Base-by-base conservation (phyloP, 768 basidiomycete genomes). In the Serpula lacrymans region DNA sequence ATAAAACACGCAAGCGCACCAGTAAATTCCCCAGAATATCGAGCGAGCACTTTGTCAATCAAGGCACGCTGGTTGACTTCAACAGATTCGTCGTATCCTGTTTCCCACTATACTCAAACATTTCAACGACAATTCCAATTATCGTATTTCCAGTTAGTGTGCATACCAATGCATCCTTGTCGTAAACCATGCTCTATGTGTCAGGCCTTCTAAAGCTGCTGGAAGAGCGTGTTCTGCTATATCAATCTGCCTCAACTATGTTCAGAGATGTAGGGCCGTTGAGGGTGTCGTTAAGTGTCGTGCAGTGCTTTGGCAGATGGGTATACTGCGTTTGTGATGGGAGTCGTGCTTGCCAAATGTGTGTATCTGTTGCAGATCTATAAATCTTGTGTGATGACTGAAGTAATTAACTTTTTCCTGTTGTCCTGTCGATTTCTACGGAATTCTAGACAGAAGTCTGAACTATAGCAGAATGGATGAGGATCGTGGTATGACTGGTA, bases 51-150 rank as follows among this genome's bases (percentile, higher is more conserved):
- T 65, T 93, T 97, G 72, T 96, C 94, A 39, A 97, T 95, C 42
- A 96, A 70, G n/a, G 92, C 93, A 14, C 94, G 78, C 59, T 95
- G 94, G 61, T 95, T 95, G 33, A 95, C 93, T 63, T 94, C 86
- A 0, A 93, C 84, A 1, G 83, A 77, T 54, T 88, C 87, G 53
- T 88, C 87, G 48, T 81, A 72, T 13, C 86, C 87, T n/a, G 53
- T 63, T 18, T 58, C 64, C 75, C 74, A 76, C 75, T 75, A 43
- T 17, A 34, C 22, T 27, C 34, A n/a, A 3, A 28, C 8, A 20
- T 28, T 22, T 7, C 1, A 2, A 29, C 44, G 14, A 45, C 29
- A 29, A 30, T 28, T 12, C 10, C 34, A 14, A 20, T 3, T 1
- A 34, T 13, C 24, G 18, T 11, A n/a, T 6, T 5, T 17, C 4